phyloP scores from a whole-genome alignment of 1,284 basidiomycete species.

The Trametes polyzona region DNA sequence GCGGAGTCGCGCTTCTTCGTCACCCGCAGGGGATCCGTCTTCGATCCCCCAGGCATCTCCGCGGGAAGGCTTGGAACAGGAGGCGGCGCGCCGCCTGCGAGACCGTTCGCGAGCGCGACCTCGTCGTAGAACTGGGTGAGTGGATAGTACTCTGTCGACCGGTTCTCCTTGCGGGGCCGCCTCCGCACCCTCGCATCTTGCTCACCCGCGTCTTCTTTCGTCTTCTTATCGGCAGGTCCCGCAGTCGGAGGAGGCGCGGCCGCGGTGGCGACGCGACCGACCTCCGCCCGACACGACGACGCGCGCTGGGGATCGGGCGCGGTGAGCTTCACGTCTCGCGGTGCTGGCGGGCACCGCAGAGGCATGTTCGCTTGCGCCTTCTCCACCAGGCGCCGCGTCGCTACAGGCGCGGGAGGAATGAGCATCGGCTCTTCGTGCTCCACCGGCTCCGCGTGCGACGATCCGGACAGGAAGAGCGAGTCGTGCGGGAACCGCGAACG shows the following conservation, averaged over 20 bases:
- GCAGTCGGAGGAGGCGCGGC: neutral
- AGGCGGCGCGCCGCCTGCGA: neutral
- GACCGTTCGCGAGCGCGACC: neutral
- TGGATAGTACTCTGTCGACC: neutral
- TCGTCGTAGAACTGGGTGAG: neutral
- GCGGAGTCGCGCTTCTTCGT: neutral
- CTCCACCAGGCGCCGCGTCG: neutral
- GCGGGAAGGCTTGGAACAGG: neutral
- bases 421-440: neutral
- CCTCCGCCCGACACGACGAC: conserved; percentile 4
- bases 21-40: neutral
- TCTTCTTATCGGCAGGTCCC: neutral
- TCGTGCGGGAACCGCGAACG: neutral
- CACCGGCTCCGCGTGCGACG: neutral
- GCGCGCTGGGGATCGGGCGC: neutral
- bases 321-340: conserved; percentile 4
- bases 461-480: neutral
- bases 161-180: neutral
- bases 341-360: conserved; percentile 3
- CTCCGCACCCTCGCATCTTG: neutral
- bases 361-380: conserved; percentile 7
- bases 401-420: neutral
- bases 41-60: neutral
- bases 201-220: neutral
- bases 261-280: neutral